phyloP scores from a whole-genome alignment of 108 stramenopile species.

The Fragilaria radians region DNA sequence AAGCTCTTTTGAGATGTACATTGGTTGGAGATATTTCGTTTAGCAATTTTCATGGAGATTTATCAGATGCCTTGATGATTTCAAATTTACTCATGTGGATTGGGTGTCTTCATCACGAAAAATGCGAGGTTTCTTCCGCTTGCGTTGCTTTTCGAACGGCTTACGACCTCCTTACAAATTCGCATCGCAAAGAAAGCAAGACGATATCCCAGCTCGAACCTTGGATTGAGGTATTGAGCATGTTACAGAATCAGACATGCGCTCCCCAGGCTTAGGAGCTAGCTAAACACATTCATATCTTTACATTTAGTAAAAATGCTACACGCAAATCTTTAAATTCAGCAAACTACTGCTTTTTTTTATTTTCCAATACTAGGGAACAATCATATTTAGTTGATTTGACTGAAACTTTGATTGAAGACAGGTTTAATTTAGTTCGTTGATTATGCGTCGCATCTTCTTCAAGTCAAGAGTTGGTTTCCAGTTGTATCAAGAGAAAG shows the following conservation, averaged over 20 bases:
- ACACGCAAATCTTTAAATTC: no score
- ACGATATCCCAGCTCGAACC: neutral
- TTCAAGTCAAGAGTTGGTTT: no score
- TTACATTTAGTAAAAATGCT: no score
- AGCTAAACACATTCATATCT: no score
- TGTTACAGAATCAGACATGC: neutral
- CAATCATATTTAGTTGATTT: no score
- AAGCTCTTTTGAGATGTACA: conserved; percentile 6
- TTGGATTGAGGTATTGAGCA: neutral
- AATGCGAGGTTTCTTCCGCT: conserved; percentile 21
- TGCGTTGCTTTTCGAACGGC: conserved; percentile 20
- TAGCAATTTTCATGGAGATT: neutral
- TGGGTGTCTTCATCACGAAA: conserved; percentile 38
- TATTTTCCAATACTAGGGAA: no score
- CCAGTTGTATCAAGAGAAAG: no score
- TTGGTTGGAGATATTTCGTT: neutral
- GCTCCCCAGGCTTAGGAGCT: no score
- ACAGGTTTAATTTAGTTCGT: no score
- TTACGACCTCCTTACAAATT: neutral
- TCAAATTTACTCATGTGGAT: conserved; percentile 15
- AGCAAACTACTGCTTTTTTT: no score
- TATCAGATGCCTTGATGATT: conserved; percentile 16
- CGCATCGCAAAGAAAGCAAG: neutral
- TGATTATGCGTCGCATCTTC: no score
- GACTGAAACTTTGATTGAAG: no score